Conservation (phyloP, 2,329 filamentous ascomycete genomes). For the Colletotrichum chrysophilum region DNA sequence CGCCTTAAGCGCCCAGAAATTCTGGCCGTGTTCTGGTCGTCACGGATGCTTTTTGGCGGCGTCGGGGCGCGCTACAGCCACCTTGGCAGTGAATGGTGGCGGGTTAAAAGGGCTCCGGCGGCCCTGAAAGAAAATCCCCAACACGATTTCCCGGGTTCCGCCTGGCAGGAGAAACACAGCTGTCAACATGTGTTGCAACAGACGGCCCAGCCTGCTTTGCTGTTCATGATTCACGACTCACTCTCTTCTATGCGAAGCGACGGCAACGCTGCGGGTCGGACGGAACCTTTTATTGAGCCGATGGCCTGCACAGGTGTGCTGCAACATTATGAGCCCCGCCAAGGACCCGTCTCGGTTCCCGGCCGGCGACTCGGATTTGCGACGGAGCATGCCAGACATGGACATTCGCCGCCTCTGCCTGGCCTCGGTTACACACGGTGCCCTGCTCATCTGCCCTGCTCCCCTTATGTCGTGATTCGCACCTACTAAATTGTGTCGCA, state of each 20-base stretch:
- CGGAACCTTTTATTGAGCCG: background rate
- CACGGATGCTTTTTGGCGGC: background rate
- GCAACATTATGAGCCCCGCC: background rate
- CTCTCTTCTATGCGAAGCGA: background rate
- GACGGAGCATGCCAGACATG: background rate
- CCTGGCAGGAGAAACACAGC: background rate
- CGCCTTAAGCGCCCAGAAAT: conserved; percentile 4
- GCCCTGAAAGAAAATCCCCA: background rate
- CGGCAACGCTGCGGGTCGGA: background rate
- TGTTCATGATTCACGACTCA: background rate
- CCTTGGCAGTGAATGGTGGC: background rate
- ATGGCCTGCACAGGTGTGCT: background rate
- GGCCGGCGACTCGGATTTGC: background rate
- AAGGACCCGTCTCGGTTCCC: background rate
- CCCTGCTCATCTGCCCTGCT: background rate
- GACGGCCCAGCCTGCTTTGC: background rate
- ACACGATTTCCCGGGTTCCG: background rate
- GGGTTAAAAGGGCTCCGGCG: background rate
- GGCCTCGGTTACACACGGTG: background rate
- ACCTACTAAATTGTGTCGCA: background rate
- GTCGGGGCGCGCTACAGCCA: background rate
- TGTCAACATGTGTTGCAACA: background rate
- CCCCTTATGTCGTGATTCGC: background rate
- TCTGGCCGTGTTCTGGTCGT: background rate
- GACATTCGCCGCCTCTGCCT: background rate